Conservation (phyloP, 768 basidiomycete species). For the Termitomyces titanicus region DNA sequence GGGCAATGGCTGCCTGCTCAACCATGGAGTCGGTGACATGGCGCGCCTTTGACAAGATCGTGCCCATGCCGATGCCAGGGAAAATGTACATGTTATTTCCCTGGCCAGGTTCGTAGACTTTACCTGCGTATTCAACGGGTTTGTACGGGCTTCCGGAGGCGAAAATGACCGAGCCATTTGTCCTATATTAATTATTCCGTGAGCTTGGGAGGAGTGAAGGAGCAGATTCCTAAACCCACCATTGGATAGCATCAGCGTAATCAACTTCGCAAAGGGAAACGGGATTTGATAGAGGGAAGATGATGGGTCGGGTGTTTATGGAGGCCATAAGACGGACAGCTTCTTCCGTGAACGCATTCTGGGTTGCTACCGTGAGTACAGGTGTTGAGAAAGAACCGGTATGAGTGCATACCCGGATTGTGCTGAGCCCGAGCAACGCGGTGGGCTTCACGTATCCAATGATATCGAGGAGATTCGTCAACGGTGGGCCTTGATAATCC, state of each 20-base stretch:
- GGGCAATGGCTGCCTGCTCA: conserved; percentile 59
- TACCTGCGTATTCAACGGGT: conserved; percentile 43
- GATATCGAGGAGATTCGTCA: conserved; percentile 61
- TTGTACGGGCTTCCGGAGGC: conserved; percentile 74
- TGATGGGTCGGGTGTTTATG: conserved; percentile 67
- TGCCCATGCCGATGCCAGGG: conserved; percentile 58
- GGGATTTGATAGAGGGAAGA: conserved; percentile 82
- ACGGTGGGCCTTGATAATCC: conserved; percentile 61
- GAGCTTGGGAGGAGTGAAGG: not conserved
- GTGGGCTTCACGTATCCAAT: conserved; percentile 73
- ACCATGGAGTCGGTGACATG: conserved; percentile 69
- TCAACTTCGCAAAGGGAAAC: conserved; percentile 57
- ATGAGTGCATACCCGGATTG: conserved; percentile 34
- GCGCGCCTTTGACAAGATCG: conserved; percentile 53
- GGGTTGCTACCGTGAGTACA: conserved; percentile 19
- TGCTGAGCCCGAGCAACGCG: conserved; percentile 72
- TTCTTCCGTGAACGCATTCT: conserved; percentile 62
- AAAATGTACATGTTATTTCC: conserved; percentile 82
- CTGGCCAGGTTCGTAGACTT: conserved; percentile 59
- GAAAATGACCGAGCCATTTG: conserved; percentile 64
- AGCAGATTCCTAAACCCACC: conserved; percentile 29
- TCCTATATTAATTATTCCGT: conserved; percentile 34
- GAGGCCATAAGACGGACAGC: conserved; percentile 62
- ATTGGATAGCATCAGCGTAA: conserved; percentile 55
- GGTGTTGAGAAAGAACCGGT: not conserved